Percentiles rank a stretch among this genome's conserved stretches.
Evolutionary conservation across 805 yeast species (phyloP).

Genomic region (Saccharomycopsis microspora): DNA sequence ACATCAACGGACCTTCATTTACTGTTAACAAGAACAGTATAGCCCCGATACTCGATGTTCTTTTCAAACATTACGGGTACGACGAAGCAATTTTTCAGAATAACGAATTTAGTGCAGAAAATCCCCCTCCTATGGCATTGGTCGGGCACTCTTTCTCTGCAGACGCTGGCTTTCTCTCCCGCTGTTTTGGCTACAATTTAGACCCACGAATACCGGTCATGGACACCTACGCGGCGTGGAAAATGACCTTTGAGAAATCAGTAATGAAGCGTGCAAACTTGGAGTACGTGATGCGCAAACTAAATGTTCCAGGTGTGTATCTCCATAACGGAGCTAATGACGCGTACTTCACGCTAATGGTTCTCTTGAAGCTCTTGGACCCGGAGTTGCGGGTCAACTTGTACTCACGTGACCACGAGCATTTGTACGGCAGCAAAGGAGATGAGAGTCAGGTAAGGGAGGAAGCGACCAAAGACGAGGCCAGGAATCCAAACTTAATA

Average conservation of each 20-base stretch:
- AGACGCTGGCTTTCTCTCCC: constrained; percentile 40
- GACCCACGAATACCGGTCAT: constrained; percentile 19
- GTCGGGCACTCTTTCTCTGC: constrained; percentile 52
- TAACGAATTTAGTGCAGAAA: constrained; percentile 16
- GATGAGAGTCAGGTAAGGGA: no score
- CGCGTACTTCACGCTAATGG: constrained; percentile 47
- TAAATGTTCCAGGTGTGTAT: constrained; percentile 44
- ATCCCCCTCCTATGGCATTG: constrained; percentile 24
- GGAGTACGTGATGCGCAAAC: constrained; percentile 33
- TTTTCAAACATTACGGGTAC: constrained; percentile 33
- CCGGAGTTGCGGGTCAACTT: constrained; percentile 25
- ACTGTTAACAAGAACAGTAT: constrained; percentile 29
- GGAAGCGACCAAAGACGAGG: not conserved
- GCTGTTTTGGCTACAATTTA: constrained; percentile 30
- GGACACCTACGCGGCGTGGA: constrained; percentile 26
- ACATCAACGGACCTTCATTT: constrained; percentile 37
- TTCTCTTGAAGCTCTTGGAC: constrained; percentile 41
- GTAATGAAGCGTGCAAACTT: constrained; percentile 24
- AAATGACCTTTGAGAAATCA: constrained; percentile 16
- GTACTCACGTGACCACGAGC: constrained; percentile 10
- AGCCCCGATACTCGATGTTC: constrained; percentile 26
- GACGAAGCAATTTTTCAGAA: constrained; percentile 9
- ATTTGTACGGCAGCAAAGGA: not conserved
- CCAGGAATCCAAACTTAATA: not conserved
- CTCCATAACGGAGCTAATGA: constrained; percentile 70